Evolutionary conservation across 1,284 basidiomycete species (phyloP), one percentile per base, ranked within the genome.

Genomic region (Leccinum pachyderme): DNA sequence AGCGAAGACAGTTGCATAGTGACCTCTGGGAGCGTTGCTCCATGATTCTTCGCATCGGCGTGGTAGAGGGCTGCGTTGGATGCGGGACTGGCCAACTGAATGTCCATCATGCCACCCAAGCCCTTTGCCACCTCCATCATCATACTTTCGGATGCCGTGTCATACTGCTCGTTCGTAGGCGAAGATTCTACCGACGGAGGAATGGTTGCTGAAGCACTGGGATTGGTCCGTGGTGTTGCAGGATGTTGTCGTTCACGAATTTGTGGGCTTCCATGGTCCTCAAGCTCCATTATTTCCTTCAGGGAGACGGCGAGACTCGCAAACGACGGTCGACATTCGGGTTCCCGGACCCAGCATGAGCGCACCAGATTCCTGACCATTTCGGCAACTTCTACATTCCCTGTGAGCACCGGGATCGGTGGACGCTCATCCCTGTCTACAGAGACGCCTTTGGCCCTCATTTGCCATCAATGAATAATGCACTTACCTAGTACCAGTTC

Each of bases 401-500:
- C 67, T 12, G 68, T 67, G 7, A 63, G 62, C 0, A 44, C 15
- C 0, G 84, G 84, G 27, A 84, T 69, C 2, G 73, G 65, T 0
- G 83, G 80, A 2, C 86, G 80, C 52, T 74, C 77, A 55, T 86
- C 76, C 57, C 83, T 80, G 47, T 73, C 86, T 87, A 61, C 13
- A 25, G 18, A 25, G 27, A 44, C 33, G 22, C 37, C 27, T 31
- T 44, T n/a, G 7, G 43, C 24, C 12, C 15, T 24, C 13, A 18
- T 27, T 67, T 46, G 49, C 27, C 6, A 0, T 44, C 43, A 6
- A 25, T 22, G 5, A 5, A 49, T 24, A 43, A 41, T 25, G 12
- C 5, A 44, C 81, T 56, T 60, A 90, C 88, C 72, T 15, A 86
- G 65, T 3, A 91, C 84, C 29, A 85, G 78, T 52, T 77, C 76